Percentiles rank a stretch among this genome's conserved stretches.
These are phyloP conservation scores for Lipomyces starkeyi DNA, from an alignment of 805 yeast genomes.

Conservation along the genomic window DNA sequence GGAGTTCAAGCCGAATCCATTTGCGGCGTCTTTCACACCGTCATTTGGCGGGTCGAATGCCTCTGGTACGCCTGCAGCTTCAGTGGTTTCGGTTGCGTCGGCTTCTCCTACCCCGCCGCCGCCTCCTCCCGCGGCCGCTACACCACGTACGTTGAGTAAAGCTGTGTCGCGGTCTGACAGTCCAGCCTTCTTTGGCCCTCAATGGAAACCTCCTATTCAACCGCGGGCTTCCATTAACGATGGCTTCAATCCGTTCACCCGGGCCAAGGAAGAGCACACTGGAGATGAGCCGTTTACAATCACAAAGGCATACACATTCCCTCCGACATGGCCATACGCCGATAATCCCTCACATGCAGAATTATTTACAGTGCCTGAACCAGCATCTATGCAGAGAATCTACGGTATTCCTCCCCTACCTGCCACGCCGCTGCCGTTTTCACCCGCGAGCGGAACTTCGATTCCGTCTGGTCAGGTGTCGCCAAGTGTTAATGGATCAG, in stretches of 20 bases:
- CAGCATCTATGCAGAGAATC: conserved; percentile 18
- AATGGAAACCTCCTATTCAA: conserved; percentile 15
- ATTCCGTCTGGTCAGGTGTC: conserved; percentile 26
- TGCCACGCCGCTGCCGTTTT: conserved; percentile 30
- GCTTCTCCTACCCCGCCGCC: conserved; percentile 17
- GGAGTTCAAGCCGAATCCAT: conserved; percentile 71
- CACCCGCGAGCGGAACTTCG: conserved; percentile 28
- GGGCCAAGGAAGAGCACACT: conserved; percentile 25
- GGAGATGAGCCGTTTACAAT: conserved; percentile 25
- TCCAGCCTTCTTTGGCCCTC: conserved; percentile 29
- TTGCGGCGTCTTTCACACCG: conserved; percentile 71
- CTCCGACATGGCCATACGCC: conserved; percentile 31
- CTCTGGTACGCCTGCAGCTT: conserved; percentile 13
- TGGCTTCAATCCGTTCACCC: conserved; percentile 34
- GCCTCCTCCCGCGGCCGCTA: conserved; percentile 18
- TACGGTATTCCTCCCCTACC: conserved; percentile 27
- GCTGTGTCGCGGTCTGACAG: conserved; percentile 24
- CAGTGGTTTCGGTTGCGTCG: conserved; percentile 14
- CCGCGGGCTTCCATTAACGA: conserved; percentile 22
- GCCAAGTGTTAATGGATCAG: conserved; percentile 29
- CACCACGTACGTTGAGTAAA: conserved; percentile 24
- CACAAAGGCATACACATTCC: conserved; percentile 27
- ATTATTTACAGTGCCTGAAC: conserved; percentile 31
- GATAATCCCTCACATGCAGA: conserved; percentile 21
- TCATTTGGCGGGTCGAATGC: conserved; percentile 33